These are phyloP conservation scores for Trypanosoma theileri DNA, from an alignment of 208 protist species.

Conservation along the genomic window DNA sequence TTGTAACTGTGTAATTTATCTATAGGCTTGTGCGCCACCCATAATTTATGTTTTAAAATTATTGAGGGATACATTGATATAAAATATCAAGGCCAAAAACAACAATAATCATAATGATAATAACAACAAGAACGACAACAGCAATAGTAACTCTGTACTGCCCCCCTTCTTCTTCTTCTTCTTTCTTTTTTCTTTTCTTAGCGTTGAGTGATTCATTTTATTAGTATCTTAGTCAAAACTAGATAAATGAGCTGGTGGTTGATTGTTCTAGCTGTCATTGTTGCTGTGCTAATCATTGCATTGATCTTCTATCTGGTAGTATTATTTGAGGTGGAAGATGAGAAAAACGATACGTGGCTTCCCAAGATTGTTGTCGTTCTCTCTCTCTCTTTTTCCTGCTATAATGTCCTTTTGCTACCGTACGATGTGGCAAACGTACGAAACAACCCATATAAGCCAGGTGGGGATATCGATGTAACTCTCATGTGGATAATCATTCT, in stretches of 20 bases:
- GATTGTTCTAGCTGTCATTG: slow-evolving; percentile 47
- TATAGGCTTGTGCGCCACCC: too few species aligned
- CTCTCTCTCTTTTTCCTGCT: slow-evolving; percentile 57
- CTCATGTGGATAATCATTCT: slow-evolving; percentile 58
- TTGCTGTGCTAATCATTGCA: slow-evolving; percentile 47
- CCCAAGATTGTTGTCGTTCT: slow-evolving; percentile 50
- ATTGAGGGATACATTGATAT: too few species aligned
- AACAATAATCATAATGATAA: too few species aligned
- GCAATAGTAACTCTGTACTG: neutral
- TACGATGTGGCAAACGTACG: slow-evolving; percentile 83
- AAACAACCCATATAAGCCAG: slow-evolving; percentile 25
- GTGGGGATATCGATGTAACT: slow-evolving; percentile 48
- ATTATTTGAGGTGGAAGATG: slow-evolving; percentile 55
- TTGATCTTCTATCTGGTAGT: slow-evolving; percentile 54
- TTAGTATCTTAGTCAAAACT: neutral
- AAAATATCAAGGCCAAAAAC: too few species aligned
- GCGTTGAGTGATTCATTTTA: neutral
- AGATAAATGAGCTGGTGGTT: slow-evolving; percentile 43
- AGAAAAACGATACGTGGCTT: slow-evolving; percentile 62
- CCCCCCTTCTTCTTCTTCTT: too few species aligned
- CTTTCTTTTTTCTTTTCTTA: neutral
- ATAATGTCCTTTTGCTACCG: slow-evolving; percentile 89
- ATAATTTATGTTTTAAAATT: too few species aligned
- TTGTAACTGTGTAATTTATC: neutral
- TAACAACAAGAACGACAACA: neutral